Conservation (phyloP, 2,329 filamentous ascomycete species). For the Acarospora socialis region DNA sequence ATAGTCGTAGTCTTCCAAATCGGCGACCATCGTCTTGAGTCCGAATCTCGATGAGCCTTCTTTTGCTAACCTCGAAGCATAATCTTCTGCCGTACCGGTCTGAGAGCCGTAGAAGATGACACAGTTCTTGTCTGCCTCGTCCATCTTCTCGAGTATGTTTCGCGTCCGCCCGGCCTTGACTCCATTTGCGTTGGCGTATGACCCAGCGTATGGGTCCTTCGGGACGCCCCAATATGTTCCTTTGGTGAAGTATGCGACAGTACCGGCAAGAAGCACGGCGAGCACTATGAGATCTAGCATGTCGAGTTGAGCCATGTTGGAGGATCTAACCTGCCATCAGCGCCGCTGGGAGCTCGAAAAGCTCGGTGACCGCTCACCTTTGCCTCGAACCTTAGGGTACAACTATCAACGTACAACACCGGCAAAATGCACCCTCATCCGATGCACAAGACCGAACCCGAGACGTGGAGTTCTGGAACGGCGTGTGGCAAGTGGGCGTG, state of each 20-base stretch:
- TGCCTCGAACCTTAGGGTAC: no score
- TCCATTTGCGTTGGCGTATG: constrained; percentile 54
- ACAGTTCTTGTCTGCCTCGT: constrained; percentile 91
- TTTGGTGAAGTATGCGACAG: constrained; percentile 93
- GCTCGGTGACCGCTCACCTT: no score
- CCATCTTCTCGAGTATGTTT: constrained; percentile 91
- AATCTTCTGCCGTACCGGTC: constrained; percentile 96
- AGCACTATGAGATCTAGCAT: constrained; percentile 92
- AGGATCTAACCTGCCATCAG: no score
- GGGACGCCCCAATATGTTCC: constrained; percentile 81
- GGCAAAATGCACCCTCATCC: no score
- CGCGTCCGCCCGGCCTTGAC: constrained; percentile 71
- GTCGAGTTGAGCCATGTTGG: constrained; percentile 95
- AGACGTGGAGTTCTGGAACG: no score
- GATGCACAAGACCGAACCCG: no score
- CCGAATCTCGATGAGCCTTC: constrained; percentile 94
- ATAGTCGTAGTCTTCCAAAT: constrained; percentile 94
- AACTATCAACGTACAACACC: no score
- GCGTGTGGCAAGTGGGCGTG: no score
- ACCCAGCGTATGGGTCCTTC: constrained; percentile 76
- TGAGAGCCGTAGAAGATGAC: constrained; percentile 98
- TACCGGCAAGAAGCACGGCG: constrained; percentile 67
- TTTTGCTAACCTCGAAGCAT: constrained; percentile 89
- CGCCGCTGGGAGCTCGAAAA: no score
- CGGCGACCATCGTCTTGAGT: constrained; percentile 94